A percentile compares a stretch with the other conserved stretches of the same genome.
Evolutionary conservation across 108 stramenopile species (phyloP).

Genomic region (Nitzschia putrida): DNA sequence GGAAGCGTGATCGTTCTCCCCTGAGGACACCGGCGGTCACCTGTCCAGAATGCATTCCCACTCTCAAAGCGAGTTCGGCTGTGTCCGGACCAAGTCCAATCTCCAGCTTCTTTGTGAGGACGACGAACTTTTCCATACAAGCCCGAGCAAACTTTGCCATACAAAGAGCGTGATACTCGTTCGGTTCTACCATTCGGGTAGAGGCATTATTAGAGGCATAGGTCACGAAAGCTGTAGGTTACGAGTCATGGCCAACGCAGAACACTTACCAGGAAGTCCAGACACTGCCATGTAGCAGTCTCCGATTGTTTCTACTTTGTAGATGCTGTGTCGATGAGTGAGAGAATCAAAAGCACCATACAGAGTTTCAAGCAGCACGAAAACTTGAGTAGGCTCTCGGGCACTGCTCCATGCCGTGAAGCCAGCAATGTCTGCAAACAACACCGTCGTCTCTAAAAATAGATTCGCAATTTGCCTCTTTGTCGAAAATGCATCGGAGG

Average conservation of each 20-base stretch:
- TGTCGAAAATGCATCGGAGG: neutral
- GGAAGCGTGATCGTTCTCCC: no score
- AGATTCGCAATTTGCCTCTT: neutral
- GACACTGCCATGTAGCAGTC: constrained; percentile 13
- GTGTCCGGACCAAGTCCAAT: constrained; percentile 4
- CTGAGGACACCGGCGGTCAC: no score
- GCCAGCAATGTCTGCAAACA: constrained; percentile 7
- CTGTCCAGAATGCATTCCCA: constrained; percentile 1
- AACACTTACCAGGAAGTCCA: neutral
- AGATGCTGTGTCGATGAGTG: neutral
- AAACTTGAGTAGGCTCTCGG: constrained; percentile 6
- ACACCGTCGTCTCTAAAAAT: neutral
- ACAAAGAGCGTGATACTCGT: neutral
- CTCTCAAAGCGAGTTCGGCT: neutral
- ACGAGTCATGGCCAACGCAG: no score
- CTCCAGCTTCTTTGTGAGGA: neutral
- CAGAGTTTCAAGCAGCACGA: neutral
- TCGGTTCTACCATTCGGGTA: neutral
- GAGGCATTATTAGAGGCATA: no score
- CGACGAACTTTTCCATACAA: neutral
- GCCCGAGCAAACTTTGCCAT: constrained; percentile 10
- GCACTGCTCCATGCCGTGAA: constrained; percentile 1
- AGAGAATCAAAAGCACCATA: neutral
- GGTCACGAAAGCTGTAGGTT: no score
- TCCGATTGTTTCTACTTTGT: constrained; percentile 7